Evolutionary conservation across 805 yeast species (phyloP), one percentile per base, ranked within the genome.

Genomic region (Danielia reshetovae): DNA sequence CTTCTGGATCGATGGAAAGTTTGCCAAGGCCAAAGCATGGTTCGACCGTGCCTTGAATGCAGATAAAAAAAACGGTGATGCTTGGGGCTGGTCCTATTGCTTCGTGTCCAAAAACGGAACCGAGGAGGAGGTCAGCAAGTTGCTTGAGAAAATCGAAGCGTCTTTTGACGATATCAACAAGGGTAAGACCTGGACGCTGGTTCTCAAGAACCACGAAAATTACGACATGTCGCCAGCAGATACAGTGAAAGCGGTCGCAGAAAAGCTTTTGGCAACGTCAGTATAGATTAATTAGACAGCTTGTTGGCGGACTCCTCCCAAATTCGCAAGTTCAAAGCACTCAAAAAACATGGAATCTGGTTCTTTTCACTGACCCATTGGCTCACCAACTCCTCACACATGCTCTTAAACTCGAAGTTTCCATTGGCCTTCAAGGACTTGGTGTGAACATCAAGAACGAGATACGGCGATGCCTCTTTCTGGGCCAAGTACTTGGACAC

Each of bases 341-440:
- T 79, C 35, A 87, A 60, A 45, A 87, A 81, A 43, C 94, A 82
- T 0, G 93, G 84, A 11, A 85, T 74, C 45, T 84, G 86, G 18
- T 72, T 73, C 43, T 77, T 74, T 27, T 82, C 82, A 27, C 68
- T 65, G 2, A 84, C 75, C 88, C 93, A 85, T 38, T 74, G 72
- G 7, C 70, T 59, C 11, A 83, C 69, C 38, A 85, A 64, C 30
- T 74, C 71, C 39, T 74, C 74, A 39, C 67, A 65, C 19, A 60
- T 23, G 7, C 37, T 38, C 38, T 61, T 65, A 46, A 66, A 65
- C 12, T 47, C 70, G 34, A 59, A 58, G 28, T 52, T 52, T 8
- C 69, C 72, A 36, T 65, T 60, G 3, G 81, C 75, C 47, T 77
- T 79, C 43, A 80, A 55, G 1, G 80, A 67, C 35, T 75, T 72